Percentiles rank a stretch among this genome's conserved stretches.
These are phyloP conservation scores for Aristolochia contorta DNA, from an alignment of 164 flowering plant species.

Conservation along the genomic window DNA sequence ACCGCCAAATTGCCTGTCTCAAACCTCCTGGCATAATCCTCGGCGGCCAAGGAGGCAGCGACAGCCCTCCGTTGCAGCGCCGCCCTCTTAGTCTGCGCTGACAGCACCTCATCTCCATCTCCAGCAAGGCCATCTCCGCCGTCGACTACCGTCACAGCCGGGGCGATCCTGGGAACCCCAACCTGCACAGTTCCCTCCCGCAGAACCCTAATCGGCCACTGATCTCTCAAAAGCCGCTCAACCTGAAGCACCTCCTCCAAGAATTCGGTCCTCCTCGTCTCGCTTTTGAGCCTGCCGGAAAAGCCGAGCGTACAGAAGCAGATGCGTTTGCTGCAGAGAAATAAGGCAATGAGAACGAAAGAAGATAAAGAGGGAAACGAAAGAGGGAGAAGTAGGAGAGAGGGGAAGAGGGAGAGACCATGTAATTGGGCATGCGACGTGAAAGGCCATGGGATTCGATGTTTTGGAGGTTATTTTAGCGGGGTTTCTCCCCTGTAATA, in stretches of 20 bases:
- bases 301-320: slow-evolving; percentile 81
- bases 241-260: slow-evolving; percentile 37
- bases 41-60: slow-evolving; percentile 59
- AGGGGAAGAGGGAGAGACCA: slow-evolving; percentile 40
- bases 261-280: slow-evolving; percentile 33
- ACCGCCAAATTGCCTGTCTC: slow-evolving; percentile 64
- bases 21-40: slow-evolving; percentile 66
- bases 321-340: slow-evolving; percentile 46
- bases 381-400: slow-evolving; percentile 3
- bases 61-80: slow-evolving; percentile 68
- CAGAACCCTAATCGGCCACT: slow-evolving; percentile 37
- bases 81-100: slow-evolving; percentile 62
- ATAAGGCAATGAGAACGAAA: not conserved
- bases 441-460: slow-evolving; percentile 71
- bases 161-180: slow-evolving; percentile 50
- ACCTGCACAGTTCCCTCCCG: slow-evolving; percentile 59
- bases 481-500: slow-evolving; percentile 5
- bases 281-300: slow-evolving; percentile 33
- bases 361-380: slow-evolving; percentile 8
- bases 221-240: slow-evolving; percentile 53
- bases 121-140: slow-evolving; percentile 18
- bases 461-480: slow-evolving; percentile 6
- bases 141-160: slow-evolving; percentile 19
- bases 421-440: slow-evolving; percentile 98
- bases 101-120: slow-evolving; percentile 34